Base-by-base conservation (phyloP, 495 filamentous ascomycete species). In the Amniculicola lignicola region DNA sequence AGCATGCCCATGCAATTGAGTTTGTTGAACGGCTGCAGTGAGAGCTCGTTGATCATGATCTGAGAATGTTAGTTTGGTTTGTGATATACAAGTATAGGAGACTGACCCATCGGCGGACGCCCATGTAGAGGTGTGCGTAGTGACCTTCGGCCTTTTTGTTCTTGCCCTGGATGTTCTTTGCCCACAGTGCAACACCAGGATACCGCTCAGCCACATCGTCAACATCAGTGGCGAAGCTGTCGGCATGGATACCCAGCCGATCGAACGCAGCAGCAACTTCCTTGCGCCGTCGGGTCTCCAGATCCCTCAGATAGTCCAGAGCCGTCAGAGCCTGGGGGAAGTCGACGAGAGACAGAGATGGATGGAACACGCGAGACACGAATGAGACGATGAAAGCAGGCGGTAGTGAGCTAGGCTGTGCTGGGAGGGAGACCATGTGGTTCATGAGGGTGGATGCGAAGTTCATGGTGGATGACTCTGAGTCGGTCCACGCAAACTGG, bases 251-350 rank as follows among this genome's bases (percentile, higher is more conserved):
- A 84, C 90, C 29, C 85, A 92, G 24, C 84, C 93, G 16, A 82
- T 86, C 21, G 86, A 95, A 68, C 88, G 87, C 68, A 86, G 86
- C 41, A 82, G 94, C 69, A 85, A 93, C 64, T 57, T 89, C 86
- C 41, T 81, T 80, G 62, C 80, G 77, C 47, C 84, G 77, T 51
- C 86, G 73, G n/a, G 59, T 74, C 54, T 89, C 83, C 19, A 89
- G 69, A 51, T 87, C 83, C 52, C 78, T 82, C 38, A 88, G 73
- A 64, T 89, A 89, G 67, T 89, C 86, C 53, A 89, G 68, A 16
- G 79, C 84, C 6, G 83, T 83, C 50, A 89, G 70, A 15, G 85
- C 82, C 66, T 89, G 85, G 15, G 83, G 79, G 59, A 89, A 89
- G 68, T 87, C 85, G 55, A 88, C 83, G 18, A 74, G 59, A 39